Base-by-base conservation (phyloP, 345 rosid species). In the Turritis glabra region DNA sequence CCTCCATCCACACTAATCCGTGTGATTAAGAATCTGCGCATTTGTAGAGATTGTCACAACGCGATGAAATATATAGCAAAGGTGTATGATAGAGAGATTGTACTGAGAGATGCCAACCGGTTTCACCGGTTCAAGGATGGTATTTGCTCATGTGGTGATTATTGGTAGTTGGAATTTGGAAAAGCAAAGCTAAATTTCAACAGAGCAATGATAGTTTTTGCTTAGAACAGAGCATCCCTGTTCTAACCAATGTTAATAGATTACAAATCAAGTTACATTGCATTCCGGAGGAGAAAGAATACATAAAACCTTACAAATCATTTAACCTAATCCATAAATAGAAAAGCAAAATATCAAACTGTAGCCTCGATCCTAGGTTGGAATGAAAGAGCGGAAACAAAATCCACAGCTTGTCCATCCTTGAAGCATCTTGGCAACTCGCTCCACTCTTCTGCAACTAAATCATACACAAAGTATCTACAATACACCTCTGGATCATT, bases 291-390 rank as follows among this genome's bases (percentile, higher is more conserved):
- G 13, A 58, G 44, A 58, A 70, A 54, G 27, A 54, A 73, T 70
- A 46, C 56, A 68, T n/a, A 33, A 32, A 22, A 32, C 38, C 71
- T 69, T 69, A 19, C 67, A 59, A 48, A 48, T 52, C 64, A 63
- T 11, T 29, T 15, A 67, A 22, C 67, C 68, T 55, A 65, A 55
- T 23, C 57, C 37, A 30, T 44, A 0, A 19, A 25, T 46, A n/a
- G 6, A 8, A 47, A 48, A 51, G 33, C 40, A 62, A 47, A 10
- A 21, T 8, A 1, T 87, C 80, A 88, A 12, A 84, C 85, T 60
- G 82, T 73, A 48, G 87, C 88, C 73, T 89, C 97, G 9, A 89
- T 88, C 78, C 97, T 79, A 19, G 98, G 98, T 84, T 93, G 89
- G 48, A 93, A 89, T 1, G 92, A 85, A 64, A 89, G 85, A 41